These are phyloP conservation scores for Leishmania braziliensis DNA, from an alignment of 208 protist species.

Conservation along the genomic window DNA sequence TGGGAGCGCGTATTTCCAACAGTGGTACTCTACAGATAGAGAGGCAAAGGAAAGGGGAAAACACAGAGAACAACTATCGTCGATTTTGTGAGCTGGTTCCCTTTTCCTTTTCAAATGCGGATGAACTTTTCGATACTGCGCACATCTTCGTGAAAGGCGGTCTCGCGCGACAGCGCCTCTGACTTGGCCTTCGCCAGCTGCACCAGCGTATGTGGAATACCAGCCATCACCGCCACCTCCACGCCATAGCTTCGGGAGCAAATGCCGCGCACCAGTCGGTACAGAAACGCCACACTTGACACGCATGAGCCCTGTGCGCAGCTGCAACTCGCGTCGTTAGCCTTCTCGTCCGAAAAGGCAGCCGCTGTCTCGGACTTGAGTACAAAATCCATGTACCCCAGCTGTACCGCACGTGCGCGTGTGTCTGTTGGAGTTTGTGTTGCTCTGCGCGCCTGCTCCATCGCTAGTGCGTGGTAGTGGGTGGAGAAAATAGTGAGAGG, in stretches of 20 bases:
- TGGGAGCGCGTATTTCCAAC: background rate
- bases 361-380: constrained; percentile 25
- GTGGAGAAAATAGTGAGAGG: constrained; percentile 96
- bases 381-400: constrained; percentile 90
- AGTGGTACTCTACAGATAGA: background rate
- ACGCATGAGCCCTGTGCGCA: constrained; percentile 24
- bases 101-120: background rate
- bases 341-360: background rate
- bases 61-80: background rate
- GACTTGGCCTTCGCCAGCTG: constrained; percentile 67
- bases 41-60: constrained; percentile 6
- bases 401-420: constrained; percentile 41
- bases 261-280: constrained; percentile 84
- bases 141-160: constrained; percentile 63
- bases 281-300: constrained; percentile 83
- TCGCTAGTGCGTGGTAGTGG: constrained; percentile 97
- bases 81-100: background rate
- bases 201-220: constrained; percentile 63
- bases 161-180: constrained; percentile 56
- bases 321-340: constrained; percentile 15
- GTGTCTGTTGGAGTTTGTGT: background rate
- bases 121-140: constrained; percentile 36
- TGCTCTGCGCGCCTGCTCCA: constrained; percentile 58
- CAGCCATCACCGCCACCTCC: constrained; percentile 90
- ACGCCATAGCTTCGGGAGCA: constrained; percentile 92